Evolutionary conservation across 345 rosid genomes (phyloP), one percentile per base, ranked within the genome.

Genomic region (Populus davidiana): DNA sequence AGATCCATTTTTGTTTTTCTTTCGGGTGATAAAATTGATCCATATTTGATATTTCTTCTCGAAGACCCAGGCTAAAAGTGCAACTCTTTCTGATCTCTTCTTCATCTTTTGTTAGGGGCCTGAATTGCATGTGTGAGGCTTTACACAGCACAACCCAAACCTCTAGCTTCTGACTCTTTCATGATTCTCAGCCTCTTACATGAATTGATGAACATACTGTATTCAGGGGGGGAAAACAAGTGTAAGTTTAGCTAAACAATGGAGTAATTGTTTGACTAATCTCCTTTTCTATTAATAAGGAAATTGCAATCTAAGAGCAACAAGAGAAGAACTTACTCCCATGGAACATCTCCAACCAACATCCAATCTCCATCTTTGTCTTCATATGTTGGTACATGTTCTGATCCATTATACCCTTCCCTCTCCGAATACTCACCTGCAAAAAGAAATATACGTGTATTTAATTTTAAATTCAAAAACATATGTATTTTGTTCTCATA

Each of bases 371-470:
- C 82, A 75, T 80, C 82, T 64, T 80, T 80, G 18, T 80, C 82
- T 54, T 80, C 79, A 50, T 70, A 80, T n/a, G 82, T 80, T 0
- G 78, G 76, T 43, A 85, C 88, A 82, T 70, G 85, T 75, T 85
- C 91, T 41, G 91, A 88, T 23, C 92, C 90, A 86, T 77, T 91
- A 66, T 89, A 89, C 31, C 93, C 91, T 85, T 87, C 90, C 67
- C 88, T 87, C 35, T 91, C 93, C 12, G 78, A 86, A 78, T 78
- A 83, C 54, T 75, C 54, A 27, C 89, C 87, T 87, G 80, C 54
- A 71, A 10, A 62, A 27, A 75, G 35, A 17, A 21, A 8, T 5
- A 36, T 20, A 0, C 16, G 35, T 9, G 33, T 17, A 5, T 65
- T 16, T 56, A 2, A 25, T 23, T 36, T 31, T 27, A 20, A 21